Evolutionary conservation across 371 early-diverging fungal species (phyloP).

Genomic region (Mucor velutinosus): DNA sequence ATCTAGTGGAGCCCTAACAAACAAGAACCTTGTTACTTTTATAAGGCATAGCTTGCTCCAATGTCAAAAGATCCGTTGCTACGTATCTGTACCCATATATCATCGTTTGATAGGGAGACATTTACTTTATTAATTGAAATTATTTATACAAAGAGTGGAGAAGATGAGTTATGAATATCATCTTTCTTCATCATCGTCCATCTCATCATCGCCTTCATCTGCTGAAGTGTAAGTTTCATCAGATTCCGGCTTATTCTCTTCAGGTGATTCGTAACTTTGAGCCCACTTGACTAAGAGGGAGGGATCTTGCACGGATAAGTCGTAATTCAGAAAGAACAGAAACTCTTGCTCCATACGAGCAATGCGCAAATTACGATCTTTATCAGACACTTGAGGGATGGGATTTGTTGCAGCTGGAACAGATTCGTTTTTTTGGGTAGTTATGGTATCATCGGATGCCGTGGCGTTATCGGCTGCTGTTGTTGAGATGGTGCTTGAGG

Average conservation of each 20-base stretch:
- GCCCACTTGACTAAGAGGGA: constrained; percentile 40
- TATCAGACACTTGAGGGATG: not conserved
- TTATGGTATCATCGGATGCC: constrained; percentile 13
- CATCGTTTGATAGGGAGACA: not conserved
- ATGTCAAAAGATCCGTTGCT: no score
- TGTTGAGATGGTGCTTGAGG: not conserved
- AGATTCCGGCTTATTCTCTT: not conserved
- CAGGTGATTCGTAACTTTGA: constrained; percentile 11
- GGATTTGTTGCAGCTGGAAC: not conserved
- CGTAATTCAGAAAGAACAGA: constrained; percentile 55
- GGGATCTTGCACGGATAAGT: constrained; percentile 41
- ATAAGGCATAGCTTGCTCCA: no score
- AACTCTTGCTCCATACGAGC: constrained; percentile 63
- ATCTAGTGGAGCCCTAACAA: no score
- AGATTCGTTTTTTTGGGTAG: not conserved
- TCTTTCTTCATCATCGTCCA: constrained; percentile 31
- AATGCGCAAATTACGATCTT: constrained; percentile 23
- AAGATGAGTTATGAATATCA: not conserved
- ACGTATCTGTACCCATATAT: no score
- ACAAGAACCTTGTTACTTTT: no score
- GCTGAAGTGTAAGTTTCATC: constrained; percentile 32
- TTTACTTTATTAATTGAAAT: not conserved
- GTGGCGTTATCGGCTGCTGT: constrained; percentile 10
- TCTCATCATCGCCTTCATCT: constrained; percentile 45
- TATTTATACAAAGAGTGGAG: not conserved